These are phyloP conservation scores for Corylus americana DNA, from an alignment of 306 rosid genomes.

Conservation along the genomic window DNA sequence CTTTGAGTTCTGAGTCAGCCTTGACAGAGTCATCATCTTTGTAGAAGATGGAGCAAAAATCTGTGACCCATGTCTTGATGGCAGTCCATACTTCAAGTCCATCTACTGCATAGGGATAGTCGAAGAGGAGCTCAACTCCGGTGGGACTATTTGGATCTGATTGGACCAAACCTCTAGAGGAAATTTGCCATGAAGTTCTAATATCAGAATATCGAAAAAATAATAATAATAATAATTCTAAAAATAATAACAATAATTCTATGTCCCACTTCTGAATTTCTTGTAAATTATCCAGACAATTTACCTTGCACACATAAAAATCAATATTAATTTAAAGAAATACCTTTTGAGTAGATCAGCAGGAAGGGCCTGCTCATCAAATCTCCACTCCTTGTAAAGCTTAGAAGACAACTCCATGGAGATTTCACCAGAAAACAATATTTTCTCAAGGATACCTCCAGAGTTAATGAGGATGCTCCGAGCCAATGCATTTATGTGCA, in stretches of 20 bases:
- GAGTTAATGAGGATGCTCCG: slow-evolving; percentile 51
- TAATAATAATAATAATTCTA: not conserved
- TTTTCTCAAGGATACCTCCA: slow-evolving; percentile 62
- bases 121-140: slow-evolving; percentile 55
- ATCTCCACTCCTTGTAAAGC: slow-evolving; percentile 73
- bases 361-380: slow-evolving; percentile 71
- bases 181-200: not conserved
- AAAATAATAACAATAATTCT: not conserved
- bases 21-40: slow-evolving; percentile 40
- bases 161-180: slow-evolving; percentile 61
- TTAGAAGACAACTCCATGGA: slow-evolving; percentile 69
- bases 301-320: not conserved
- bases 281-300: not conserved
- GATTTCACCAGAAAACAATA: slow-evolving; percentile 52
- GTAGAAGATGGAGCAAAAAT: slow-evolving; percentile 64
- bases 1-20: slow-evolving; percentile 60
- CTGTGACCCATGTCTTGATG: slow-evolving; percentile 65
- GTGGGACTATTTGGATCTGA: slow-evolving; percentile 44
- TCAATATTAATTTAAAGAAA: not conserved
- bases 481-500: slow-evolving; percentile 65
- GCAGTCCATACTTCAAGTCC: slow-evolving; percentile 80
- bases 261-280: not conserved
- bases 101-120: slow-evolving; percentile 77
- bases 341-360: slow-evolving; percentile 74
- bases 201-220: not conserved